These are phyloP conservation scores for Tricholoma sp. DNA, from an alignment of 768 basidiomycete genomes.

Conservation along the genomic window DNA sequence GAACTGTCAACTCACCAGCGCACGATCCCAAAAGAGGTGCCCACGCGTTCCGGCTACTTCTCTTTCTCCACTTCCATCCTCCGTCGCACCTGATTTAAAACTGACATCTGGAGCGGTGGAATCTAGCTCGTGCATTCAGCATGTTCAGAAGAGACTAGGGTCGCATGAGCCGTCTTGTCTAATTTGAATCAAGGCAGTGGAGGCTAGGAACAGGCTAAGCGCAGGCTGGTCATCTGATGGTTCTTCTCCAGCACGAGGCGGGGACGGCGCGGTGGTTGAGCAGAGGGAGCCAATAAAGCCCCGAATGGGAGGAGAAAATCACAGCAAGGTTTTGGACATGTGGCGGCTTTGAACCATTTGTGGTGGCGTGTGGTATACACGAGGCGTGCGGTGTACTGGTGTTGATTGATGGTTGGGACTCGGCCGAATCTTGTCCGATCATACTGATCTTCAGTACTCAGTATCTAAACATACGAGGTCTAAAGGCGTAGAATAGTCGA, in stretches of 20 bases:
- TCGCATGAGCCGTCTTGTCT: not conserved
- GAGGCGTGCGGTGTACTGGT: not conserved
- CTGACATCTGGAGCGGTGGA: not conserved
- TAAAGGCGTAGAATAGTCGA: not conserved
- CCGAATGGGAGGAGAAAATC: not conserved
- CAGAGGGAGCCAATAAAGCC: not conserved
- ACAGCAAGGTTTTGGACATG: not conserved
- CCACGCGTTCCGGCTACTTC: not conserved
- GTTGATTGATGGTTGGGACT: not conserved
- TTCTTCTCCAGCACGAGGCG: not conserved
- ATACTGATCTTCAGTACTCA: not conserved
- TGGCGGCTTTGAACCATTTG: not conserved
- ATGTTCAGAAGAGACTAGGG: conserved; percentile 1
- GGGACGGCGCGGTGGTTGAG: not conserved
- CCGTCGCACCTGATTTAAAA: not conserved
- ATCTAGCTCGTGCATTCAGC: not conserved
- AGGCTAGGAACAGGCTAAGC: not conserved
- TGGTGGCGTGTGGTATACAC: not conserved
- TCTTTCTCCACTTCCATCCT: not conserved
- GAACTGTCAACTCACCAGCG: not conserved
- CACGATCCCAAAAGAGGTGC: not conserved
- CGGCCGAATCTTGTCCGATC: not conserved
- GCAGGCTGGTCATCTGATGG: not conserved
- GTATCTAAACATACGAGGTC: not conserved
- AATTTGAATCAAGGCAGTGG: not conserved